Base-by-base conservation (phyloP, 1,284 basidiomycete species). In the Leccinum subrobustum region DNA sequence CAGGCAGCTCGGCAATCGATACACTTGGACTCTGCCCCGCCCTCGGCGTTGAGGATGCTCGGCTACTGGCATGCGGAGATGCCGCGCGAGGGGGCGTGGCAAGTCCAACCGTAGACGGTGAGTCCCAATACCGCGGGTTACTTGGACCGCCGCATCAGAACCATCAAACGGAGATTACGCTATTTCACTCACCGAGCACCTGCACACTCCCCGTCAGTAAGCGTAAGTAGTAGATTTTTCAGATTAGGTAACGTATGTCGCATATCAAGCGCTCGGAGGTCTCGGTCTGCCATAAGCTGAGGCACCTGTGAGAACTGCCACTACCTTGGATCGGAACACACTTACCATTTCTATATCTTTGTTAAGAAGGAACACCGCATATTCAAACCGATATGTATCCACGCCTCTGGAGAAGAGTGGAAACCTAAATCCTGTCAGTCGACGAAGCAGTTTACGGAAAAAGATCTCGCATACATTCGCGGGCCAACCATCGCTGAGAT, bases 311-410 rank as follows among this genome's bases (percentile, higher is more conserved):
- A 65, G 54, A 54, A 16, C 29, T 27, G 37, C 12, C 57, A 59
- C 61, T 5, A 54, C 57, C 55, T 58, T 58, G 60, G 11, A 52
- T 61, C 27, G 56, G 52, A 58, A 39, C 57, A 48, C 37, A 68
- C 85, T 67, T 67, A 95, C 94, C 83, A 95, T 82, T 78, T 99
- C 96, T 65, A 99, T 95, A 73, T 99, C 83, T 78, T 99, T 99
- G 80, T 99, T 99, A 42, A 99, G 80, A 53, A 99, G 77, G 73
- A 97, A 99, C 4, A 98, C 95, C 8, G 90, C 97, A 76, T 99
- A 99, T 73, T 99, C 96, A 74, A 97, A 99, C 29, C 97, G 84
- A 76, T 98, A 98, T 47, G 89, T 88, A 73, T 99, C 97, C 59
- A 98, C 95, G 9, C 95, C 95, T 75, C 88, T 93, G 0, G 92